Percentiles rank a stretch among this genome's conserved stretches.
Evolutionary conservation across 139 green algal genomes (phyloP).

Genomic region (Pedinophyceae sp.): DNA sequence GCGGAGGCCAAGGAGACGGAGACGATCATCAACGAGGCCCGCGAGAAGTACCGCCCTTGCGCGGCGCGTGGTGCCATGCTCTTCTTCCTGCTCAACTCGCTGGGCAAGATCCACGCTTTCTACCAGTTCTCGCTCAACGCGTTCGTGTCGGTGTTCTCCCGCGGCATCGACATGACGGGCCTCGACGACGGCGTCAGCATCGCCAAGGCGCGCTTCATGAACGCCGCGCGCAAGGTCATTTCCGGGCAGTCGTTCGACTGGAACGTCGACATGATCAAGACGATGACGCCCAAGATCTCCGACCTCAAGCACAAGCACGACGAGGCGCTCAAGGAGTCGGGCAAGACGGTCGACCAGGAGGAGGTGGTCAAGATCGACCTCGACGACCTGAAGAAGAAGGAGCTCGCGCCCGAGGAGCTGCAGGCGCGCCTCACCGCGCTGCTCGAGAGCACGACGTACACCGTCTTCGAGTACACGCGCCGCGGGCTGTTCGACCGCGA

Average conservation of each 20-base stretch:
- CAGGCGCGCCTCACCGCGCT: slow-evolving; percentile 41
- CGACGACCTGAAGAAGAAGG: slow-evolving; percentile 6
- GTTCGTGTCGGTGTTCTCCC: slow-evolving; percentile 55
- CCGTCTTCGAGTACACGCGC: slow-evolving; percentile 70
- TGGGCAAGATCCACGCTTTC: slow-evolving; percentile 80
- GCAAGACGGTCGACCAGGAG: slow-evolving; percentile 11
- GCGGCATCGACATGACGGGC: slow-evolving; percentile 50
- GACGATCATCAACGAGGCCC: slow-evolving; percentile 51
- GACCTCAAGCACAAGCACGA: neutral
- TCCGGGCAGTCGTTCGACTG: slow-evolving; percentile 13
- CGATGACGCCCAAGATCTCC: slow-evolving; percentile 1
- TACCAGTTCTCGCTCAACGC: slow-evolving; percentile 69
- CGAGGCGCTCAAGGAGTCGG: neutral
- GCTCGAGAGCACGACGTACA: slow-evolving; percentile 61
- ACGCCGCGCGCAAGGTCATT: neutral
- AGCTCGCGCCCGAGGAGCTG: slow-evolving; percentile 47
- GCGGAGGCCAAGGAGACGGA: slow-evolving; percentile 50
- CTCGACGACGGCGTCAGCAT: neutral
- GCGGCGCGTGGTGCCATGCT: slow-evolving; percentile 53
- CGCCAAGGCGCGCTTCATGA: slow-evolving; percentile 8
- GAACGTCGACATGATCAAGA: slow-evolving; percentile 13
- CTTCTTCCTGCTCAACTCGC: slow-evolving; percentile 74
- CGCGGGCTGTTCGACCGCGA: slow-evolving; percentile 71
- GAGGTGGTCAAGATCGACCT: slow-evolving; percentile 7
- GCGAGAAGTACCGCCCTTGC: slow-evolving; percentile 58